Evolutionary conservation across 2,329 filamentous ascomycete species (phyloP), one percentile per base, ranked within the genome.

Genomic region (Akanthomyces lecanii): DNA sequence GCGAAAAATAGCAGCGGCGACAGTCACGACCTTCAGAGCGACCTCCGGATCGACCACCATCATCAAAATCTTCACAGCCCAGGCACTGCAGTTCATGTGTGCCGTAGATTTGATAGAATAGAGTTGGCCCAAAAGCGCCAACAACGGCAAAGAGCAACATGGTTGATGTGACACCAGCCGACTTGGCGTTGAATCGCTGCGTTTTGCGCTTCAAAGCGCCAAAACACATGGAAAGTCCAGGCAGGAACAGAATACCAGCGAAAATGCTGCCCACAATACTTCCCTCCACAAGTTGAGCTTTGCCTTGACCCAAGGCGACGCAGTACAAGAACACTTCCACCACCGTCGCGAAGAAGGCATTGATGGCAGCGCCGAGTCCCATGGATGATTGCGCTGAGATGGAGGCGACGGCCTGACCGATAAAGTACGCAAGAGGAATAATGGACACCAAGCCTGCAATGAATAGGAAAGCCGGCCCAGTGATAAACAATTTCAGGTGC

Each of bases 51-150:
- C 38, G 38, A 40, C 38, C 38, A 11, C 38, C 66, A 7, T 76
- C 74, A 40, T 73, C 74, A 21, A 68, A 78, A 66, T 86, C 82
- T 54, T 83, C 77, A 65, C 84, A 87, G 62, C 84, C 85, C 63
- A 86, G 85, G 72, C 95, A 99, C 71, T 92, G 95, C 59, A 99
- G 84, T 77, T 99, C 92, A 72, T 99, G 95, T 55, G 92, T 97
- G 69, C 95, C 96, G 75, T 98, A 98, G 66, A 99, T 97, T 72
- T 99, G 94, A 77, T 98, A 99, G 78, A 99, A 99, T 16, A 99
- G 79, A 0, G 95, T 99, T 3, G 95, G 95, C 0, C 94, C 90
- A 75, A 99, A 99, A 10, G 94, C 92, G 65, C 91, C 94, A 69
- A 99, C 95, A 45, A 96, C 90, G 28, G 95, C 94, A 73, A 99